These are phyloP conservation scores for Nitzschia inconspicua DNA, from an alignment of 108 stramenopile species.

Conservation along the genomic window DNA sequence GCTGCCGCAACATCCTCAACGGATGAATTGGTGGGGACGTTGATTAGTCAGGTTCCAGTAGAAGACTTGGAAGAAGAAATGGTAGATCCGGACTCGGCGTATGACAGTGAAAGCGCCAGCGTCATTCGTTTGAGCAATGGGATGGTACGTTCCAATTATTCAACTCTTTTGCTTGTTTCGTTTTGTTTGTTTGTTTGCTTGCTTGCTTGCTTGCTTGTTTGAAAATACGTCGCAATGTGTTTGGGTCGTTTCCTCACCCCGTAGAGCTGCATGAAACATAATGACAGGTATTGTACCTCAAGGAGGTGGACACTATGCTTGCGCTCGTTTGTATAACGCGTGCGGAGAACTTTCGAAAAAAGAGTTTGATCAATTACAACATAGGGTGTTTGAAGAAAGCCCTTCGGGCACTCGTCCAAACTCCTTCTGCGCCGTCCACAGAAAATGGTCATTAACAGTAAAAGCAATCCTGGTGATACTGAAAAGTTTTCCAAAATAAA, in stretches of 20 bases:
- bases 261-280: no score
- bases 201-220: no score
- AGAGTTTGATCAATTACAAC: slow-evolving; percentile 96
- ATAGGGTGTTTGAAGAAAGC: slow-evolving; percentile 92
- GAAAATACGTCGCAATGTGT: no score
- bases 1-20: background rate
- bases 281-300: slow-evolving; percentile 72
- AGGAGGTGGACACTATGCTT: slow-evolving; percentile 93
- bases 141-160: slow-evolving; percentile 58
- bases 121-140: slow-evolving; percentile 95
- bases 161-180: slow-evolving; percentile 1
- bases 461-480: background rate
- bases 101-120: slow-evolving; percentile 89
- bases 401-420: slow-evolving; percentile 58
- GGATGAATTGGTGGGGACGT: slow-evolving; percentile 68
- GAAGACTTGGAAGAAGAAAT: slow-evolving; percentile 46
- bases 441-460: slow-evolving; percentile 2
- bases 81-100: slow-evolving; percentile 78
- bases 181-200: slow-evolving; percentile 2
- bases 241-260: no score
- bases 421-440: slow-evolving; percentile 3
- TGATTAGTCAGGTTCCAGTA: slow-evolving; percentile 60
- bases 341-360: slow-evolving; percentile 91
- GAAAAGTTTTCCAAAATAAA: no score
- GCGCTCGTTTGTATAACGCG: slow-evolving; percentile 96